Conservation (phyloP, 768 basidiomycete species). For the Crepidotus variabilis region DNA sequence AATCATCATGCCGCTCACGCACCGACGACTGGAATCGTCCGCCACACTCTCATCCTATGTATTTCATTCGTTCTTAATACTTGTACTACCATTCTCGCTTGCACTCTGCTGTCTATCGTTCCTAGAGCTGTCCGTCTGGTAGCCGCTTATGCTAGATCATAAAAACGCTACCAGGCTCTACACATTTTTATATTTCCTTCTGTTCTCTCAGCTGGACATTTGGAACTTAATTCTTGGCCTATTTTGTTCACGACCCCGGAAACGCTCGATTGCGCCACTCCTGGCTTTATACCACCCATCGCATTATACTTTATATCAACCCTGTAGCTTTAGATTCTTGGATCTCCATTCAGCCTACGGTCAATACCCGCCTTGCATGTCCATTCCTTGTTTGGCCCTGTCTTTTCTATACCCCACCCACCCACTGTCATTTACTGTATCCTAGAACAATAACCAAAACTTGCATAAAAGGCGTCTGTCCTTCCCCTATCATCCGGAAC, state of each 20-base stretch:
- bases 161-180: neutral
- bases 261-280: neutral
- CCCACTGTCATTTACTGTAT: neutral
- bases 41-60: neutral
- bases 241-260: neutral
- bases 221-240: neutral
- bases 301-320: neutral
- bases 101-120: conserved; percentile 3
- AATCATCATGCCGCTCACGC: neutral
- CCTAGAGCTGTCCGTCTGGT: neutral
- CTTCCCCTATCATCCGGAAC: neutral
- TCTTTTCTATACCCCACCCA: neutral
- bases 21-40: neutral
- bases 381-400: neutral
- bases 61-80: neutral
- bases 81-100: neutral
- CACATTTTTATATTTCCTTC: neutral
- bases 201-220: neutral
- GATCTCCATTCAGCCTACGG: neutral
- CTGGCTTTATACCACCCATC: neutral
- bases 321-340: neutral
- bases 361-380: neutral
- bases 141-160: conserved; percentile 10
- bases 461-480: neutral
- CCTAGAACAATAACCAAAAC: neutral